These are phyloP conservation scores for Leptoxyphium fumago DNA, from an alignment of 2,329 filamentous ascomycete species.

Conservation along the genomic window DNA sequence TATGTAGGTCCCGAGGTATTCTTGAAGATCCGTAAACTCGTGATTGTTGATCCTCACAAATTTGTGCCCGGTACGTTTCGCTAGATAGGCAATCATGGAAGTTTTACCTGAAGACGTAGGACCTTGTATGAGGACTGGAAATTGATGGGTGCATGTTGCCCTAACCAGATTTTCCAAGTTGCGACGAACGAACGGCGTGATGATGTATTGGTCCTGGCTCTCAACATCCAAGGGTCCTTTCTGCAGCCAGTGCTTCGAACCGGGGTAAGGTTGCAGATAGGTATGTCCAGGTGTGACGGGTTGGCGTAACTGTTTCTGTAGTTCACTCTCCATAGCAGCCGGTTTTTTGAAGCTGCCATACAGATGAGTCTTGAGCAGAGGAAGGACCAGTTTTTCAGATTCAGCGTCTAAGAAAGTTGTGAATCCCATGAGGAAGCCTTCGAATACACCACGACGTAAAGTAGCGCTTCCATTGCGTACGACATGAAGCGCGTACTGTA, in stretches of 20 bases:
- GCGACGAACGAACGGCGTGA: constrained; percentile 85
- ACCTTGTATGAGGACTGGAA: constrained; percentile 88
- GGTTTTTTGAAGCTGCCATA: constrained; percentile 43
- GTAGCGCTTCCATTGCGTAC: constrained; percentile 68
- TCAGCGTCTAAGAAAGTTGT: constrained; percentile 71
- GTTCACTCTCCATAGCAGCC: constrained; percentile 53
- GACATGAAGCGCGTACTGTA: constrained; percentile 53
- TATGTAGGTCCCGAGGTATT: constrained; percentile 90
- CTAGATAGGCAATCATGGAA: constrained; percentile 97
- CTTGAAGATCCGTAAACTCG: constrained; percentile 94
- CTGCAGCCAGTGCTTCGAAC: constrained; percentile 51
- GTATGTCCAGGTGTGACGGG: constrained; percentile 54
- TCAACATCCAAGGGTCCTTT: constrained; percentile 54
- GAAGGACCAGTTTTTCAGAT: constrained; percentile 65
- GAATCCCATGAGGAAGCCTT: constrained; percentile 98
- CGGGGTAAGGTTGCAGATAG: constrained; percentile 49
- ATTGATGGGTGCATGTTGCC: constrained; percentile 79
- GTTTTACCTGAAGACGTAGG: constrained; percentile 97
- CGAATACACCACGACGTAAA: constrained; percentile 70
- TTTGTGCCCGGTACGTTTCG: constrained; percentile 90
- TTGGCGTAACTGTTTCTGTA: constrained; percentile 63
- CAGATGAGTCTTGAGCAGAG: constrained; percentile 67
- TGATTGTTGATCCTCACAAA: constrained; percentile 99
- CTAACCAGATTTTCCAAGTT: constrained; percentile 91
- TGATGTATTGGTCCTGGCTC: constrained; percentile 80